Base-by-base conservation (phyloP, 345 rosid genomes). In the Hibiscus syriacus region DNA sequence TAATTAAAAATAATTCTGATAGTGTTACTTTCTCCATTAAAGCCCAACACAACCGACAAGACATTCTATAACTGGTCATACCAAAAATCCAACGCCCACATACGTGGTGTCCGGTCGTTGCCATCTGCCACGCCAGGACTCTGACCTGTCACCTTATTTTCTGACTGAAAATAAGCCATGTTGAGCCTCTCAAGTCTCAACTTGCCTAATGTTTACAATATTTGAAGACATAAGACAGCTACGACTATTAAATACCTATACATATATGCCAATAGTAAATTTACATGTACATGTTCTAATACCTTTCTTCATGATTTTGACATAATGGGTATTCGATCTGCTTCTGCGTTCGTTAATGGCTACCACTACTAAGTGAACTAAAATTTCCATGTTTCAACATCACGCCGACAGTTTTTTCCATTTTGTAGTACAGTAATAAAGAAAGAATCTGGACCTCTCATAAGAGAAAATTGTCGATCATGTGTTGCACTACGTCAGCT, bases 401-500 rank as follows among this genome's bases (percentile, higher is more conserved):
- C 34, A 39, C 36, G 7, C 25, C 32, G 39, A 55, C 29, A 56
- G 34, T 53, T 8, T 39, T 23, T 29, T 56, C 46, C 66, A 8
- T 34, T 8, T 10, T 27, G n/a, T 16, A 10, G 34, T 17, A 7
- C 14, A 6, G 16, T 22, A 48, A 43, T 61, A 25, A 16, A 6
- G 5, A 14, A 20, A 1, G 12, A 41, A 19, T 4, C 12, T 41
- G 26, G 50, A 13, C 17, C 67, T 6, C 55, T 74, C 73, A 87
- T 14, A 85, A 66, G 49, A 70, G 71, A 74, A 90, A 88, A 72
- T 80, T 80, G 82, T 92, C 96, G 25, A 88, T 72, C 90, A 92
- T 84, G 74, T 90, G 95, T 75, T 82, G 85, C 70, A 92, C 60
- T 70, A 92, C 97, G 68, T 87, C 96, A 17, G 84, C 87, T 54